Percentiles rank a stretch among this genome's conserved stretches.
phyloP scores from a whole-genome alignment of 2,329 filamentous ascomycete species.

The Hypocreales sp. region DNA sequence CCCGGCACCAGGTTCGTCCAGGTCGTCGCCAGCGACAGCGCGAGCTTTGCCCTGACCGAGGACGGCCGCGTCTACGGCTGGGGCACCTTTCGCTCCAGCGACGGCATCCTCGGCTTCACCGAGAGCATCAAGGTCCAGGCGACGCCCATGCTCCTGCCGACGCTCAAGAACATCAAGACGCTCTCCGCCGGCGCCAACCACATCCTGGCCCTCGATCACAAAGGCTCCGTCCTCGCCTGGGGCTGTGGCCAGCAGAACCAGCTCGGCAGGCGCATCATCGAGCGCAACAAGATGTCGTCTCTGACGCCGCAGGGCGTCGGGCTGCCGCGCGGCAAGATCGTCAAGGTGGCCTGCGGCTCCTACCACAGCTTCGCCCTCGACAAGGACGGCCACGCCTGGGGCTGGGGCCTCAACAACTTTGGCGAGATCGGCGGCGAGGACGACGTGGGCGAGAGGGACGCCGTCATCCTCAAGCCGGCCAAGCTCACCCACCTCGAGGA shows the following conservation, averaged over 20 bases:
- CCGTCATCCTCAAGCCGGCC: slow-evolving; percentile 57
- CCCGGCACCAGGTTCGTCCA: slow-evolving; percentile 45
- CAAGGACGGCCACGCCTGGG: slow-evolving; percentile 53
- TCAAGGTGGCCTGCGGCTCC: slow-evolving; percentile 43
- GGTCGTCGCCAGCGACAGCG: slow-evolving; percentile 58
- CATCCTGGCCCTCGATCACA: slow-evolving; percentile 49
- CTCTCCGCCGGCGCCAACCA: slow-evolving; percentile 58
- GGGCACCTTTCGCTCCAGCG: slow-evolving; percentile 60
- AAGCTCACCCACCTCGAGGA: slow-evolving; percentile 49
- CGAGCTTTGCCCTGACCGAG: slow-evolving; percentile 60
- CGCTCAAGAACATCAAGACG: slow-evolving; percentile 49
- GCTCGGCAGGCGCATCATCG: slow-evolving; percentile 43
- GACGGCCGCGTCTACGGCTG: slow-evolving; percentile 68
- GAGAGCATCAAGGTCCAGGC: slow-evolving; percentile 32
- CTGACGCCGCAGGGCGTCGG: slow-evolving; percentile 44
- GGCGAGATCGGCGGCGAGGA: slow-evolving; percentile 56
- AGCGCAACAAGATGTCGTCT: slow-evolving; percentile 45
- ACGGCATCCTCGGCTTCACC: slow-evolving; percentile 50
- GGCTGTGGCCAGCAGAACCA: slow-evolving; percentile 55
- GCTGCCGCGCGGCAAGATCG: slow-evolving; percentile 41
- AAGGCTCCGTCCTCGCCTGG: slow-evolving; percentile 54
- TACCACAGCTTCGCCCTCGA: slow-evolving; percentile 76
- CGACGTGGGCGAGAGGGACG: slow-evolving; percentile 36
- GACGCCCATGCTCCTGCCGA: slow-evolving; percentile 38
- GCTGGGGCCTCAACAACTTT: slow-evolving; percentile 81